phyloP scores from a whole-genome alignment of 768 basidiomycete species.

The Panaeolus papilionaceus region DNA sequence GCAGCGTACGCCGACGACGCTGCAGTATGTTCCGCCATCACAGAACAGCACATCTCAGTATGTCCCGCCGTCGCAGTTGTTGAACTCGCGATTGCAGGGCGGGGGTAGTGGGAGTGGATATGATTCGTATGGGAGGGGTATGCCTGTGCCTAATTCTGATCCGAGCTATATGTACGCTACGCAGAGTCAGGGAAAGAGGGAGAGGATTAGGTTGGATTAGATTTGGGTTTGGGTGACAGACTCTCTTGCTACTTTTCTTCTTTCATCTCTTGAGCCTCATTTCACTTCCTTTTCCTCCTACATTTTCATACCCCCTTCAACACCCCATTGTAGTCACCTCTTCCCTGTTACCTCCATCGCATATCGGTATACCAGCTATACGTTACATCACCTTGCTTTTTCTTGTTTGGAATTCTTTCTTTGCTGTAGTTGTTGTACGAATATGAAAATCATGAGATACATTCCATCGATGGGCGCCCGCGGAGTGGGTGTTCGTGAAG shows the following conservation, averaged over 20 bases:
- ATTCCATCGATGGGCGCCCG: too few relatives aligned
- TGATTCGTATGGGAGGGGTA: constrained; percentile 1
- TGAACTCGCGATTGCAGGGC: constrained; percentile 1
- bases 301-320: background rate
- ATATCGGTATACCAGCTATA: background rate
- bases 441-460: background rate
- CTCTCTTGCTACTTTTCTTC: background rate
- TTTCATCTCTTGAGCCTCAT: too few relatives aligned
- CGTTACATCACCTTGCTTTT: background rate
- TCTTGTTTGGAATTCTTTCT: background rate
- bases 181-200: constrained; percentile 8
- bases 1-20: background rate
- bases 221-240: background rate
- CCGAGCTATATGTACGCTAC: background rate
- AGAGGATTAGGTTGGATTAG: constrained; percentile 11
- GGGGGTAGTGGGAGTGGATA: background rate
- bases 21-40: background rate
- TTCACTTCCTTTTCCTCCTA: background rate
- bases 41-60: background rate
- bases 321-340: background rate
- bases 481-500: too few relatives aligned
- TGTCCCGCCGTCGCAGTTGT: constrained; percentile 4
- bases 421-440: background rate
- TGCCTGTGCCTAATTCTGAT: background rate
- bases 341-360: background rate